Conservation (phyloP, 106 monocot genomes). For the Dioscorea zingiberensis region DNA sequence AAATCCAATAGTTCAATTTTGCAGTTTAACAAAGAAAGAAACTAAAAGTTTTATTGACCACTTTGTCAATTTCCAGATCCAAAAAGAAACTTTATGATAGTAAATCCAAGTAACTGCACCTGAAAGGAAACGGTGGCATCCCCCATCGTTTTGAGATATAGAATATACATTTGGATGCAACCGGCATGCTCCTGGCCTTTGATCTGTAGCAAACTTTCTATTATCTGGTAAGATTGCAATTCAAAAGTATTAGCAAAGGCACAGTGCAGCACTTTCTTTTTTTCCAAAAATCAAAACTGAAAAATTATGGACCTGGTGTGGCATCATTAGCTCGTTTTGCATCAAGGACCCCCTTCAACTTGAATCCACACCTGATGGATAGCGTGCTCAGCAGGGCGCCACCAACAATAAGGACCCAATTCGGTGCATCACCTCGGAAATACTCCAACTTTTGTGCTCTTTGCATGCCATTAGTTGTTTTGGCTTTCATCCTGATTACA, state of each 20-base stretch:
- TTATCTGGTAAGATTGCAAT: conserved; percentile 25
- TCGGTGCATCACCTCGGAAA: conserved; percentile 47
- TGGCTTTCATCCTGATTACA: conserved; percentile 48
- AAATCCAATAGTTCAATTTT: neutral
- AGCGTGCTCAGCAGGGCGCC: conserved; percentile 72
- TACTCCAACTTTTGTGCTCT: conserved; percentile 34
- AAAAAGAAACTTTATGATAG: neutral
- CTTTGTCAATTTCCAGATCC: neutral
- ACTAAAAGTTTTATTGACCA: neutral
- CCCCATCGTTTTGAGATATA: conserved; percentile 33
- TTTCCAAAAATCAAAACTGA: neutral
- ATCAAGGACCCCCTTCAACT: conserved; percentile 59
- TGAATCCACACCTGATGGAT: conserved; percentile 63
- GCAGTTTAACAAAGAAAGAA: neutral
- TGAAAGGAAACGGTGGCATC: conserved; percentile 43
- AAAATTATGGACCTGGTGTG: conserved; percentile 24
- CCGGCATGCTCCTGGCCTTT: conserved; percentile 27
- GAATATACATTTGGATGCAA: conserved; percentile 43
- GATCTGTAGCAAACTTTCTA: conserved; percentile 16
- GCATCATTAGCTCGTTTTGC: conserved; percentile 17
- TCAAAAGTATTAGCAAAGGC: neutral
- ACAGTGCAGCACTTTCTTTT: neutral
- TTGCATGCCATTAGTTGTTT: conserved; percentile 25
- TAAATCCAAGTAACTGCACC: conserved; percentile 18
- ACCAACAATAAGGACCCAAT: conserved; percentile 83